Evolutionary conservation across 169 alveolate species (phyloP).

Genomic region (Plasmodium vivax): DNA sequence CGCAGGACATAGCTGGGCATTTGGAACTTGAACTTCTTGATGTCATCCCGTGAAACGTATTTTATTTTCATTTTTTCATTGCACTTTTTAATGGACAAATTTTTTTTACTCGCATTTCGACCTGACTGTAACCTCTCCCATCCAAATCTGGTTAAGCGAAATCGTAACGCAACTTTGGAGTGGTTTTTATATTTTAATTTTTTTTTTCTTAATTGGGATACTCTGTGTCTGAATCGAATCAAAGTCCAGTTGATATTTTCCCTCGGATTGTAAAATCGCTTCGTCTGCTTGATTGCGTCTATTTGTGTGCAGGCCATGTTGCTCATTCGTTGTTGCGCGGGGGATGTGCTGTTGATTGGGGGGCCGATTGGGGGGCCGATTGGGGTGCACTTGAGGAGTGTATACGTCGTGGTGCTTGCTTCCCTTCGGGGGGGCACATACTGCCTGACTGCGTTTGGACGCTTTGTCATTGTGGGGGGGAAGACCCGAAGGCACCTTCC

Average conservation of each 20-base stretch:
- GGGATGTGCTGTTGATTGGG: not conserved
- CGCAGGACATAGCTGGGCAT: constrained; percentile 83
- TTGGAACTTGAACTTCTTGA: constrained; percentile 80
- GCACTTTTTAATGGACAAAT: constrained; percentile 76
- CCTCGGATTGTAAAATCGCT: constrained; percentile 49
- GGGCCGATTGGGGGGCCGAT: not conserved
- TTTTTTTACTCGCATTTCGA: constrained; percentile 77
- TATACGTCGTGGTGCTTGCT: not conserved
- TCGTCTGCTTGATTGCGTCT: not conserved
- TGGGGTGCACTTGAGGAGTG: not conserved
- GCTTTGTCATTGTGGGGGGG: not conserved
- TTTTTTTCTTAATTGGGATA: constrained; percentile 76
- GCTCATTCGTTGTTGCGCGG: not conserved
- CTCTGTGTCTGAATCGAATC: constrained; percentile 77
- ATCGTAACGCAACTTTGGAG: constrained; percentile 82
- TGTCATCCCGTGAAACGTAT: constrained; percentile 81
- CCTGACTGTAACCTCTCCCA: constrained; percentile 85
- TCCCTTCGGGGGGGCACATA: not conserved
- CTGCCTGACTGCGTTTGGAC: not conserved
- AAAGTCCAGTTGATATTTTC: constrained; percentile 79
- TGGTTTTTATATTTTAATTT: constrained; percentile 83
- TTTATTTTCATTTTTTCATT: constrained; percentile 82
- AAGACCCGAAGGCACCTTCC: not conserved
- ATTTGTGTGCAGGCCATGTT: not conserved
- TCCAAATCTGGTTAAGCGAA: constrained; percentile 84